Evolutionary conservation across 345 rosid genomes (phyloP), one percentile per base, ranked within the genome.

Genomic region (Mercurialis annua): DNA sequence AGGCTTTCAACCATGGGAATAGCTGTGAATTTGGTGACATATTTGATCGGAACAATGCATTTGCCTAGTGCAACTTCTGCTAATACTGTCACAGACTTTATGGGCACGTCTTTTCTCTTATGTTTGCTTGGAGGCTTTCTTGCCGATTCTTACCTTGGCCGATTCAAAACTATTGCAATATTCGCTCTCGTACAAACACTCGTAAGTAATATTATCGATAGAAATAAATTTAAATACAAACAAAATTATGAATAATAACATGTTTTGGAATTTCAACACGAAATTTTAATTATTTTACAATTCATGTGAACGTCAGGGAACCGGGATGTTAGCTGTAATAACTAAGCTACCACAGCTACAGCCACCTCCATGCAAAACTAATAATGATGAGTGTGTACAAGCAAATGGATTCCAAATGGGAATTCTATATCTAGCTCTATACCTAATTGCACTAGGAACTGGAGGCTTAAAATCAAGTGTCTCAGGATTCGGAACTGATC

Each of bases 331-430:
- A 56, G 89, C 94, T 18, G 12, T 78, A 24, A 70, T 87, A 49
- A 71, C 94, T 6, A 85, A 82, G 64, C 71, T 87, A 44, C 90
- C 89, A 11, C 76, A 78, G 72, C 73, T 92, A 10, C 83, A 81
- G 53, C 98, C 98, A 7, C 94, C 89, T 27, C 78, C 81, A 8
- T 87, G 96, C 72, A 70, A 72, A 48, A 73, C 78, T 27, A 26
- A 69, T 12, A 10, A 73, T 59, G 24, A 73, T 59, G 24, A 70
- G 51, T 92, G 98, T 64, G 53, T 66, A 53, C 82, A 72, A 24
- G 91, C 98, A 14, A 79, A 46, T 10, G 81, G 85, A 31, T 71
- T 81, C 66, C 98, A 92, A 59, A 85, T 88, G 92, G 87, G 92
- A 16, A 55, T 90, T 60, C 78, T 90, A 14, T 92, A 88, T 71